phyloP scores from a whole-genome alignment of 2,329 filamentous ascomycete species.

The Beauveria asiatica region DNA sequence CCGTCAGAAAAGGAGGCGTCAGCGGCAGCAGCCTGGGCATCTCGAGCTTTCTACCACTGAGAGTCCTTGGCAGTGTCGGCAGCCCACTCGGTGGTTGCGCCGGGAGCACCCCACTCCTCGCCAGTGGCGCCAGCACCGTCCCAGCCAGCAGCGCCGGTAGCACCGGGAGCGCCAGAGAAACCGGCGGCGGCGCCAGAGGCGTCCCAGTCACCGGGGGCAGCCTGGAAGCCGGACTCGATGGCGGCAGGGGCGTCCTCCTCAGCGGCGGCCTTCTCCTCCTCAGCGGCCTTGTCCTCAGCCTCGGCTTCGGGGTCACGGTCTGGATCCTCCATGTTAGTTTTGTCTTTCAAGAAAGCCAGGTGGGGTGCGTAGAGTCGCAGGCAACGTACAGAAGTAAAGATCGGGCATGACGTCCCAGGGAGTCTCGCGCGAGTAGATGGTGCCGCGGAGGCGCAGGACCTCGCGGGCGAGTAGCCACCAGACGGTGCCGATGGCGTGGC shows the following conservation, averaged over 20 bases:
- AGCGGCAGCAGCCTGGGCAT: slow-evolving; percentile 11
- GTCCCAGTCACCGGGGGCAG: slow-evolving; percentile 73
- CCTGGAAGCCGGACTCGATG: slow-evolving; percentile 69
- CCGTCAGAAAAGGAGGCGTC: background rate
- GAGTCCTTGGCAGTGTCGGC: slow-evolving; percentile 49
- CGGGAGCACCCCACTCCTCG: slow-evolving; percentile 57
- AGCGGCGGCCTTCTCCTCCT: slow-evolving; percentile 69
- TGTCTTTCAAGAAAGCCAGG: no score
- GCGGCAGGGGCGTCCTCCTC: slow-evolving; percentile 77
- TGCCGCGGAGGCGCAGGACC: slow-evolving; percentile 97
- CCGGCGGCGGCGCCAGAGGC: slow-evolving; percentile 54
- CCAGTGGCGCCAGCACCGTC: slow-evolving; percentile 47
- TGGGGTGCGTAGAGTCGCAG: no score
- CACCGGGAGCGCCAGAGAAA: slow-evolving; percentile 50
- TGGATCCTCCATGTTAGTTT: slow-evolving; percentile 22
- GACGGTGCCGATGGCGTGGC: slow-evolving; percentile 94
- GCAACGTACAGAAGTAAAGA: slow-evolving; percentile 85
- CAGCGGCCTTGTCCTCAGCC: slow-evolving; percentile 94
- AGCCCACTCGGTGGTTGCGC: slow-evolving; percentile 62
- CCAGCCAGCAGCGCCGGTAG: slow-evolving; percentile 39
- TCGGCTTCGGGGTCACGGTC: slow-evolving; percentile 98
- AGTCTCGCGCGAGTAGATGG: slow-evolving; percentile 88
- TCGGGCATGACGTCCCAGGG: slow-evolving; percentile 99
- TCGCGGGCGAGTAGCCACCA: slow-evolving; percentile 99
- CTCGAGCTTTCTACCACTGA: slow-evolving; percentile 38